phyloP scores from a whole-genome alignment of 306 rosid genomes.

The apple (Malus domestica) region ASM211411v1 NC_041797.1:18351001-18351500 shows the following conservation, averaged over 20 bases:
- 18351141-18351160: conserved; percentile 46
- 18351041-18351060: background rate
- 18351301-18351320: background rate
- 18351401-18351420: too few species aligned
- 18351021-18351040: background rate
- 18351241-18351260: background rate
- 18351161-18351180: conserved; percentile 57
- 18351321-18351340: background rate
- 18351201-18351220: conserved; percentile 55
- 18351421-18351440: background rate
- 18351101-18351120: conserved; percentile 4
- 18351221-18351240: conserved; percentile 48
- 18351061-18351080: conserved; percentile 13
- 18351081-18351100: background rate
- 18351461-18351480: background rate
- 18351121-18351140: conserved; percentile 1
- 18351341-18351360: background rate
- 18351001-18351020: background rate
- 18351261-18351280: background rate
- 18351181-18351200: conserved; percentile 80
- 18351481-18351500: conserved; percentile 14
- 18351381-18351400: background rate
- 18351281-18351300: background rate
- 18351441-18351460: background rate
- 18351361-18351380: background rate